Evolutionary conservation across 768 basidiomycete species (phyloP).

Genomic region (Auricularia sp.): DNA sequence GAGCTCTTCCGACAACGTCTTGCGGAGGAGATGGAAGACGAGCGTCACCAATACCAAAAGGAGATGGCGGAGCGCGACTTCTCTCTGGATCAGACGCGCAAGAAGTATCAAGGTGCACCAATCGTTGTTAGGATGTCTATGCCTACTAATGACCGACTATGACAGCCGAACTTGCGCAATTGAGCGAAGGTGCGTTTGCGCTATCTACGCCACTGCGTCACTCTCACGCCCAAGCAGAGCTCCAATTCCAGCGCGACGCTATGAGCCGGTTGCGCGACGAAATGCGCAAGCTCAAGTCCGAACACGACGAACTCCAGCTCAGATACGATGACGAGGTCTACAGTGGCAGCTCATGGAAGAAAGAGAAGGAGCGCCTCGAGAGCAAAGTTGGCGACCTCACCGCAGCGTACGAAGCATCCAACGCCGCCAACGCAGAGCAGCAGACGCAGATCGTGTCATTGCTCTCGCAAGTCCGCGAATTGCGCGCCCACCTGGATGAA

Average conservation of each 20-base stretch:
- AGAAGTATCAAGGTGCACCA: slow-evolving; percentile 70
- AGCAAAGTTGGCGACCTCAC: slow-evolving; percentile 69
- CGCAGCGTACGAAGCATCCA: slow-evolving; percentile 66
- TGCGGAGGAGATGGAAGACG: slow-evolving; percentile 69
- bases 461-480: slow-evolving; percentile 77
- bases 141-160: neutral
- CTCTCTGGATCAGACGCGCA: slow-evolving; percentile 66
- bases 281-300: slow-evolving; percentile 65
- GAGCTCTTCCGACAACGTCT: slow-evolving; percentile 55
- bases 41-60: slow-evolving; percentile 67
- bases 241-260: slow-evolving; percentile 67
- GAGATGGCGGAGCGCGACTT: slow-evolving; percentile 76
- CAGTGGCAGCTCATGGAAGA: slow-evolving; percentile 72
- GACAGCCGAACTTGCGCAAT: slow-evolving; percentile 63
- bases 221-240: slow-evolving; percentile 33
- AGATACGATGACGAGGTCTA: slow-evolving; percentile 71
- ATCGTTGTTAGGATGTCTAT: neutral
- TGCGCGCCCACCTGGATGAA: slow-evolving; percentile 72
- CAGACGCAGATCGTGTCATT: slow-evolving; percentile 75
- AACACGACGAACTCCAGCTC: slow-evolving; percentile 66
- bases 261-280: slow-evolving; percentile 73
- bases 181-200: slow-evolving; percentile 56
- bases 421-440: slow-evolving; percentile 65
- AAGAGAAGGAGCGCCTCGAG: slow-evolving; percentile 80
- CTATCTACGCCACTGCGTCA: neutral